Evolutionary conservation across 495 filamentous ascomycete genomes (phyloP).

Genomic region (Corynascus novoguineensis): DNA sequence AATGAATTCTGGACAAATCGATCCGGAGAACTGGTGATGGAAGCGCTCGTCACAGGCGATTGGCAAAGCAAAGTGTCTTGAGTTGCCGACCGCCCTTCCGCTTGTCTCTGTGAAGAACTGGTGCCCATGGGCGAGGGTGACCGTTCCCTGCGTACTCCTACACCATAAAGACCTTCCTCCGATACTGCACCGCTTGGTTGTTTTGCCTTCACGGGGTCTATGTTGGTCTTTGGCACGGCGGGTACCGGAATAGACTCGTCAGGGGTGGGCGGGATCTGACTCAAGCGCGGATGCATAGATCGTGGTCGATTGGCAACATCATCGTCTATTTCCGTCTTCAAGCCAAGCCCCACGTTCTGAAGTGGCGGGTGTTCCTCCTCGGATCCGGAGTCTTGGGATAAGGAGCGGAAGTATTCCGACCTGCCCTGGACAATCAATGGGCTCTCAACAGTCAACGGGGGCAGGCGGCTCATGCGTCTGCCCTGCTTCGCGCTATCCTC

Average conservation of each 20-base stretch:
- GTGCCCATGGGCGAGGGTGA: conserved; percentile 37
- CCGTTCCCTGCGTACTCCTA: conserved; percentile 40
- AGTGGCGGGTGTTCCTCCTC: conserved; percentile 33
- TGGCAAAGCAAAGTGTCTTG: conserved; percentile 22
- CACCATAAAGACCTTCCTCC: conserved; percentile 32
- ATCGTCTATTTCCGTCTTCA: conserved; percentile 55
- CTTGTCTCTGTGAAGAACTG: conserved; percentile 8
- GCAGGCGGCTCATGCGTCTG: conserved; percentile 75
- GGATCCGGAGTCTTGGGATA: conserved; percentile 43
- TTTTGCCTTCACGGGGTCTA: conserved; percentile 27
- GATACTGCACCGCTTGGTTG: conserved; percentile 29
- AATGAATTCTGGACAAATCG: conserved; percentile 36
- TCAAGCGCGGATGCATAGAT: conserved; percentile 70
- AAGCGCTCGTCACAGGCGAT: conserved; percentile 19
- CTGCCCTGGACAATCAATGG: conserved; percentile 58
- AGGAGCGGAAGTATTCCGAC: conserved; percentile 67
- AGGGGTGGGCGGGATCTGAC: conserved; percentile 53
- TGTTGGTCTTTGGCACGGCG: conserved; percentile 24
- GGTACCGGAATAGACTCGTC: conserved; percentile 45
- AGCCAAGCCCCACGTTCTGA: conserved; percentile 37
- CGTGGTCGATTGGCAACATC: conserved; percentile 52
- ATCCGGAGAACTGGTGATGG: conserved; percentile 33
- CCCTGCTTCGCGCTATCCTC: conserved; percentile 65
- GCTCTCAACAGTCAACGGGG: conserved; percentile 73
- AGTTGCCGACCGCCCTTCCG: conserved; percentile 15